phyloP scores from a whole-genome alignment of 257 asterid genomes.

The Mentha longifolia region DNA sequence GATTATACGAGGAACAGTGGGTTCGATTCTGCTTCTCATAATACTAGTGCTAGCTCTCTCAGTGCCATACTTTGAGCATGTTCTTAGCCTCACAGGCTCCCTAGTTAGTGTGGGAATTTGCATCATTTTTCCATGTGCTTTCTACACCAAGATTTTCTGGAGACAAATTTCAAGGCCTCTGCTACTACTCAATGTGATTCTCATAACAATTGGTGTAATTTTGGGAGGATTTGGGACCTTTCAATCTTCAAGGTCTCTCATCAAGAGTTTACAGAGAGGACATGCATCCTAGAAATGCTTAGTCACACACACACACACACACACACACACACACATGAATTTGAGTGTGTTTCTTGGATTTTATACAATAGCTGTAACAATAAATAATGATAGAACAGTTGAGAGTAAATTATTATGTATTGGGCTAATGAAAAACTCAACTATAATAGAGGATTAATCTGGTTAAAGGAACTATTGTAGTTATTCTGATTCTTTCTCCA shows the following conservation, averaged over 20 bases:
- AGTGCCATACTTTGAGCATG: constrained; percentile 70
- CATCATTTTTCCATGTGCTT: constrained; percentile 58
- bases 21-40: constrained; percentile 53
- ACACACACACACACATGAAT: too few relatives aligned
- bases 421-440: neutral
- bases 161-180: constrained; percentile 36
- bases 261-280: constrained; percentile 41
- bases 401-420: neutral
- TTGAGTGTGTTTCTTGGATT: neutral
- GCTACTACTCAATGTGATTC: constrained; percentile 46
- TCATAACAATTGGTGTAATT: constrained; percentile 47
- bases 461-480: neutral
- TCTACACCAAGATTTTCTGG: constrained; percentile 68
- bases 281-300: constrained; percentile 33
- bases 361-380: neutral
- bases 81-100: constrained; percentile 76
- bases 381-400: neutral
- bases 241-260: constrained; percentile 63
- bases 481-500: neutral
- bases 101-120: constrained; percentile 70
- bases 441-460: neutral
- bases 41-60: constrained; percentile 63
- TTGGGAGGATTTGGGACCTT: constrained; percentile 67
- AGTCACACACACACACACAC: neutral
- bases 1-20: constrained; percentile 57